Evolutionary conservation across 768 basidiomycete genomes (phyloP), one percentile per base, ranked within the genome.

Genomic region (Tricholoma saponaceum): DNA sequence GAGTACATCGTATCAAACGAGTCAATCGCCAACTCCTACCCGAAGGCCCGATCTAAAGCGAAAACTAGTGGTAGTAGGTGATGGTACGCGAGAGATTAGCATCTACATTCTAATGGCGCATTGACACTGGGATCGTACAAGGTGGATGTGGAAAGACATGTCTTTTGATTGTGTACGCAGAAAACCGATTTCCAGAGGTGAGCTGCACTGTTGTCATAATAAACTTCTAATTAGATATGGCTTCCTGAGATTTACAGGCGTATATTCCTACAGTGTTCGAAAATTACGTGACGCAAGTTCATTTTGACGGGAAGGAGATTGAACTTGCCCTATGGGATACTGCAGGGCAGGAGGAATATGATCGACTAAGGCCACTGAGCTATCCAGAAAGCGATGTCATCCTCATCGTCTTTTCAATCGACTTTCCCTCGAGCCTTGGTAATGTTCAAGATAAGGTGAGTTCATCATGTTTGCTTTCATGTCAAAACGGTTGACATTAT

Each of bases 261-360:
- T 95, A 95, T 71, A 87, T 94, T 64, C 94, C 93, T 28, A 95
- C 93, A 20, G 93, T 95, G 9, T 95, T 95, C 70, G 93, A 95
- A 72, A 95, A 93, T 80, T 95, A 94, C 66, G 90, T 93, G 55
- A 92, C 90, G 12, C 86, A 90, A 61, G 89, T 95, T 35, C 78
- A 84, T 51, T 92, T 89, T 65, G 93, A 95, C 23, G 87, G 89
- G 56, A 95, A 94, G 73, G 77, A 90, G 18, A 86, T 99, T 60
- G 93, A 97, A 67, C 83, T 99, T 43, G 96, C 97, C n/a, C 79
- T 99, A 16, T 99, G 96, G 94, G 95, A 98, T 73, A 98, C 95
- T 0, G 95, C 95, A 0, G 95, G 95, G 25, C 95, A 97, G 71
- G 95, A 98, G 74, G 95, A 98, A 75, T 98, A 97, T 72, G 93